Percentiles rank a stretch among this genome's conserved stretches.
phyloP scores from a whole-genome alignment of 805 yeast genomes.

The Dipodascopsis tothii region DNA sequence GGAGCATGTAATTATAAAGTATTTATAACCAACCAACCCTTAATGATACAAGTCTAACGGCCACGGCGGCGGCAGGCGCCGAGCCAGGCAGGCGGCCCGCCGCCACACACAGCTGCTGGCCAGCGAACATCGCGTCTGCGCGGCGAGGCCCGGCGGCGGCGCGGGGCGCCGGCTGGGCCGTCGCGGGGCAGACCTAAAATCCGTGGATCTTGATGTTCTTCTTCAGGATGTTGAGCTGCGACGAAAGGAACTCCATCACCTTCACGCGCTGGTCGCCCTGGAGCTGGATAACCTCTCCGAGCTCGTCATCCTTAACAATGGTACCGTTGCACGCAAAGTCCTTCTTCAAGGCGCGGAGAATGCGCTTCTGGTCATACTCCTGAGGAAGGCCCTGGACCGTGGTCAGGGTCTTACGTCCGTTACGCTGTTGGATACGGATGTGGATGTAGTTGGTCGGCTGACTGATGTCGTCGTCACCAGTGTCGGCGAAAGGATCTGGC shows the following conservation, averaged over 20 bases:
- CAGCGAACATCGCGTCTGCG: no score
- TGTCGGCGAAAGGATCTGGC: constrained; percentile 94
- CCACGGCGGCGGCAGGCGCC: no score
- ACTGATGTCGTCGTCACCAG: constrained; percentile 93
- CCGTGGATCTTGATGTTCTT: constrained; percentile 97
- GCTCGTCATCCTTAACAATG: constrained; percentile 89
- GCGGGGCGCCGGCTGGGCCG: background rate
- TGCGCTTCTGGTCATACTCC: constrained; percentile 91
- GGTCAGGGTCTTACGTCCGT: constrained; percentile 97
- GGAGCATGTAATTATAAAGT: background rate
- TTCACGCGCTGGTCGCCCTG: constrained; percentile 99
- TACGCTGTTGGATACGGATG: constrained; percentile 97
- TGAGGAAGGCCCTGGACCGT: constrained; percentile 96
- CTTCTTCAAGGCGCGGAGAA: constrained; percentile 87
- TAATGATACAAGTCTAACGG: background rate
- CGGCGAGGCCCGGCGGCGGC: no score
- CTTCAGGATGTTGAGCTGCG: constrained; percentile 83
- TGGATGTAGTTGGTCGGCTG: constrained; percentile 90
- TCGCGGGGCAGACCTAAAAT: constrained; percentile 45
- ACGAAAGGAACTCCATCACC: constrained; percentile 83
- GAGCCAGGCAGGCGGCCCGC: no score
- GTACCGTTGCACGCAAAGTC: constrained; percentile 99
- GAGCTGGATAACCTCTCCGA: constrained; percentile 94
- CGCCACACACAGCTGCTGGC: no score
- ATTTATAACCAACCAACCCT: background rate